These are phyloP conservation scores for Penicillium sp. DNA, from an alignment of 2,329 filamentous ascomycete genomes.

Conservation along the genomic window DNA sequence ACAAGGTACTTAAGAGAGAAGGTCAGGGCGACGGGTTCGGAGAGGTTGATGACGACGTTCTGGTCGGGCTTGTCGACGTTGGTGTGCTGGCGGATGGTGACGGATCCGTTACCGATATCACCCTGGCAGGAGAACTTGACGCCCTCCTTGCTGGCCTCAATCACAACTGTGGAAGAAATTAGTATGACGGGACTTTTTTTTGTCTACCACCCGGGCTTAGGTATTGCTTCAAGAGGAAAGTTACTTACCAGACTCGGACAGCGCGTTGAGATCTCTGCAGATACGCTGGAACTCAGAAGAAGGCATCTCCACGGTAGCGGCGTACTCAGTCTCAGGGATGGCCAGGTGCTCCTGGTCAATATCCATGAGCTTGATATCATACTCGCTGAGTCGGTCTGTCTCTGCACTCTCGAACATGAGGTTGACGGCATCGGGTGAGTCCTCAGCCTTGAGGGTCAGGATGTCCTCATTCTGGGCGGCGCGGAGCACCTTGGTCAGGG, in stretches of 20 bases:
- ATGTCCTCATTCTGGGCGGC: conserved; percentile 93
- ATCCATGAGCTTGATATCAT: conserved; percentile 99
- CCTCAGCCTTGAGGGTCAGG: conserved; percentile 94
- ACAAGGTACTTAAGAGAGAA: conserved; percentile 99
- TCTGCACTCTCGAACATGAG: conserved; percentile 88
- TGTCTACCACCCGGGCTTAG: background rate
- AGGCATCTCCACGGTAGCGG: conserved; percentile 86
- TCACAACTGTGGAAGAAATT: conserved; percentile 65
- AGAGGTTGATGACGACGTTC: conserved; percentile 85
- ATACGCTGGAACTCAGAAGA: conserved; percentile 89
- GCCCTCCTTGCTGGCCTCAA: conserved; percentile 95
- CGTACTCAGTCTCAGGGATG: conserved; percentile 98
- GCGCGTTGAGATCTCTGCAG: conserved; percentile 82
- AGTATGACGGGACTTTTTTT: conserved; percentile 2
- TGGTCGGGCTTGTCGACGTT: conserved; percentile 85
- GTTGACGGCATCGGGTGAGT: conserved; percentile 93
- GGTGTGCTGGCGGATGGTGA: conserved; percentile 84
- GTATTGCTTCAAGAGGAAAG: background rate
- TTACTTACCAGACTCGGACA: conserved; percentile 88
- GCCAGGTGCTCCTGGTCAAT: conserved; percentile 99
- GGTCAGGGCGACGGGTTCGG: conserved; percentile 87
- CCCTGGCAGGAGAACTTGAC: conserved; percentile 92
- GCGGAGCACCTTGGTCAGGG: conserved; percentile 94
- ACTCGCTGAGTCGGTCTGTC: conserved; percentile 92
- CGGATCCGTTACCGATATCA: conserved; percentile 93